phyloP scores from a whole-genome alignment of 1,284 basidiomycete species.

The Mycosarcoma maydis region DNA sequence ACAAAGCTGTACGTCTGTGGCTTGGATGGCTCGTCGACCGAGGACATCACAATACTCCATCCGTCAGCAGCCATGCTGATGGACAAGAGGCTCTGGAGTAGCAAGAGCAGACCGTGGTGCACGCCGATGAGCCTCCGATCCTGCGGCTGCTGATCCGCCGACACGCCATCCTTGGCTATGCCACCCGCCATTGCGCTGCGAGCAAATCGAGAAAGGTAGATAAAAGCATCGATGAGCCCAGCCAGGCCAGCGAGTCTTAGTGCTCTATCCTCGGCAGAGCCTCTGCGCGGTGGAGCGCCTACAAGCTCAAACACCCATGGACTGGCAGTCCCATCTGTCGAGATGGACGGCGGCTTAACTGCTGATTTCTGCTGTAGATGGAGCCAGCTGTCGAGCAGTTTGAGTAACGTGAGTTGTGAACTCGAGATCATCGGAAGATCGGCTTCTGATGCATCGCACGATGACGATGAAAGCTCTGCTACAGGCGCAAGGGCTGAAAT shows the following conservation, averaged over 20 bases:
- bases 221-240: constrained; percentile 21
- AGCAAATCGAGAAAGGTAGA: constrained; percentile 32
- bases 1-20: background rate
- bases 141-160: constrained; percentile 23
- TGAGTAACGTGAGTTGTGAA: constrained; percentile 48
- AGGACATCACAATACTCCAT: constrained; percentile 6
- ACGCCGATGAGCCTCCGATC: constrained; percentile 41
- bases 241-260: constrained; percentile 5
- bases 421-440: constrained; percentile 31
- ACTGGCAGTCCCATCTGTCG: background rate
- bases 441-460: background rate
- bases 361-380: constrained; percentile 24
- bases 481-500: constrained; percentile 22
- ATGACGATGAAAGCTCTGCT: constrained; percentile 9
- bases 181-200: constrained; percentile 34
- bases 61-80: constrained; percentile 44
- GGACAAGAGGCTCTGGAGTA: constrained; percentile 43
- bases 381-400: constrained; percentile 48
- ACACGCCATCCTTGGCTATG: constrained; percentile 15
- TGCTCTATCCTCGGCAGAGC: background rate
- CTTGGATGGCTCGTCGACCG: background rate
- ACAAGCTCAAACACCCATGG: background rate
- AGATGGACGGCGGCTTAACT: background rate
- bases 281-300: background rate
- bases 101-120: constrained; percentile 41